phyloP scores from a whole-genome alignment of 208 protist genomes.

The Naegleria lovaniensis region DNA sequence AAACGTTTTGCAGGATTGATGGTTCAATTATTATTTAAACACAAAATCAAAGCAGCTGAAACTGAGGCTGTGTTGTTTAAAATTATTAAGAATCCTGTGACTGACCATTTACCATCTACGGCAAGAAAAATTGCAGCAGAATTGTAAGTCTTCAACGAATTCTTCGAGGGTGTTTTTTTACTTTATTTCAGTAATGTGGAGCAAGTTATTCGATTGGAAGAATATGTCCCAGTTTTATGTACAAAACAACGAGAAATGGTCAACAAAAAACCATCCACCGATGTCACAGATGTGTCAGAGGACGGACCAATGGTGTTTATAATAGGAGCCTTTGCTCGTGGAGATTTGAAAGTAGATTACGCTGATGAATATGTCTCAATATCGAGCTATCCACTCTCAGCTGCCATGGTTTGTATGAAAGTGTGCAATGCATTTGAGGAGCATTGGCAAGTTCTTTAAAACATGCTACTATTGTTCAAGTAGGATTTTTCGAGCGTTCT shows the following conservation, averaged over 20 bases:
- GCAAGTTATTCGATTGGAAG: constrained; percentile 22
- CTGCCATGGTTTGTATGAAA: constrained; percentile 51
- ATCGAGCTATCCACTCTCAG: constrained; percentile 67
- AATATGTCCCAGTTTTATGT: constrained; percentile 23
- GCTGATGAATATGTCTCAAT: constrained; percentile 60
- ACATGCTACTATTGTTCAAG: neutral
- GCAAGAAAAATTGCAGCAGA: constrained; percentile 45
- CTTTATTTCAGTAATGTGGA: neutral
- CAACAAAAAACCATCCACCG: neutral
- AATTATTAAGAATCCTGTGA: constrained; percentile 96
- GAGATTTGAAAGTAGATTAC: constrained; percentile 60
- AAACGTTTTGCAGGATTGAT: constrained; percentile 96
- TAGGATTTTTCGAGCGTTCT: neutral
- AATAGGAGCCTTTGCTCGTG: constrained; percentile 68
- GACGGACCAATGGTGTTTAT: constrained; percentile 60
- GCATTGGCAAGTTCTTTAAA: constrained; percentile 50
- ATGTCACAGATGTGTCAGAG: constrained; percentile 9
- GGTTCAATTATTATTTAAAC: constrained; percentile 96
- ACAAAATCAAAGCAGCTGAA: constrained; percentile 83
- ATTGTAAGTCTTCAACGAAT: constrained; percentile 24
- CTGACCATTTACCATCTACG: constrained; percentile 85
- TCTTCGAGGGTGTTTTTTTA: too few relatives aligned
- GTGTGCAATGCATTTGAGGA: constrained; percentile 61
- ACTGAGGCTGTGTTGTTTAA: constrained; percentile 82
- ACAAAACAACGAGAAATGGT: neutral